These are phyloP conservation scores for Pyricularia pennisetigena DNA, from an alignment of 2,329 filamentous ascomycete genomes.

Conservation along the genomic window DNA sequence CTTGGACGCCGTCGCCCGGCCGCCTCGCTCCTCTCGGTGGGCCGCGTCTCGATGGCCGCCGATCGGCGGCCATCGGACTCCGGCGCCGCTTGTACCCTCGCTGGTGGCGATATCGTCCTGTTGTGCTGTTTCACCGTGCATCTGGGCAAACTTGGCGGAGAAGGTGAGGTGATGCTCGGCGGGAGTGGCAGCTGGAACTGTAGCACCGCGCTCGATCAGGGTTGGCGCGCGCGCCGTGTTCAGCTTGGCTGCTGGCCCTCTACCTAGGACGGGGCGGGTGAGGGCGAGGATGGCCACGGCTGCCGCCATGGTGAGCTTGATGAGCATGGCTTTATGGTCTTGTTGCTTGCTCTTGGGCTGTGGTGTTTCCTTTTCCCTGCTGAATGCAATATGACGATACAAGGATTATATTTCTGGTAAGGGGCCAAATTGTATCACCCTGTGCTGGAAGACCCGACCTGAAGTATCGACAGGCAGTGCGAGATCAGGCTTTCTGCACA, in stretches of 20 bases:
- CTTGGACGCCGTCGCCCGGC: not conserved
- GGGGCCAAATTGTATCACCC: not conserved
- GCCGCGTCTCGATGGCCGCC: not conserved
- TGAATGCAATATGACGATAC: not conserved
- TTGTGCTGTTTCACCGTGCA: not conserved
- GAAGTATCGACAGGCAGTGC: not conserved
- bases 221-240: not conserved
- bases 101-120: not conserved
- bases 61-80: not conserved
- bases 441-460: not conserved
- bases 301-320: not conserved
- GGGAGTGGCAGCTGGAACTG: not conserved
- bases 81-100: not conserved
- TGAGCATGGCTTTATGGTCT: not conserved
- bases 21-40: not conserved
- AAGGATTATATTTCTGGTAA: not conserved
- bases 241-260: not conserved
- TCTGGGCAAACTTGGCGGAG: not conserved
- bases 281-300: not conserved
- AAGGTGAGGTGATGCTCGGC: not conserved
- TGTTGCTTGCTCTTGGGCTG: not conserved
- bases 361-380: not conserved
- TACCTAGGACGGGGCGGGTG: not conserved
- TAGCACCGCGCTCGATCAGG: not conserved
- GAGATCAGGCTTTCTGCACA: not conserved